A percentile compares a stretch with the other conserved stretches of the same genome.
Conservation (phyloP, 208 protist species). For the Trypanosoma boissoni region DNA sequence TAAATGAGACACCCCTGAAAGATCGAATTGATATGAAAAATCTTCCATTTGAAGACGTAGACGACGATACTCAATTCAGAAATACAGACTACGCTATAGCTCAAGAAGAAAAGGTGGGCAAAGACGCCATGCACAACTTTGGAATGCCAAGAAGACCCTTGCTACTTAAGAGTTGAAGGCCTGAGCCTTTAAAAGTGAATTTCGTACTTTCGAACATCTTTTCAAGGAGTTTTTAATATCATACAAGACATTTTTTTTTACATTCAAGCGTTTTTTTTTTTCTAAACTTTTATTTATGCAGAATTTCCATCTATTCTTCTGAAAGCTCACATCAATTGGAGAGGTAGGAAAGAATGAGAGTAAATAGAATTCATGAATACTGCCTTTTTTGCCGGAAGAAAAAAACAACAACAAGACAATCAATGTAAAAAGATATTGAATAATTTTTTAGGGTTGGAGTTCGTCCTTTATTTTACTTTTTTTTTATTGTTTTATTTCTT, state of each 20-base stretch:
- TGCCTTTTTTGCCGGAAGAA: too few relatives aligned
- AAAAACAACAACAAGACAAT: too few relatives aligned
- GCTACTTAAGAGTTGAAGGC: constrained; percentile 12
- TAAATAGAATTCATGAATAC: too few relatives aligned
- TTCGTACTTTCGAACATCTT: too few relatives aligned
- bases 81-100: constrained; percentile 70
- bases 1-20: constrained; percentile 66
- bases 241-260: constrained; percentile 1
- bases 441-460: too few relatives aligned
- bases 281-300: too few relatives aligned
- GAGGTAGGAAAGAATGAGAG: too few relatives aligned
- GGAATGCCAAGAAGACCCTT: constrained; percentile 9
- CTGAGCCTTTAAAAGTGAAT: too few relatives aligned
- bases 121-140: constrained; percentile 50
- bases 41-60: constrained; percentile 42
- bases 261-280: background rate
- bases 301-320: too few relatives aligned
- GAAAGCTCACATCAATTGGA: too few relatives aligned
- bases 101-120: constrained; percentile 42
- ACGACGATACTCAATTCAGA: constrained; percentile 62
- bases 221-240: too few relatives aligned
- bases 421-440: too few relatives aligned
- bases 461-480: constrained; percentile 4
- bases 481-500: constrained; percentile 7
- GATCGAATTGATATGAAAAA: constrained; percentile 54